Evolutionary conservation across 352 stramenopile species (phyloP).

Genomic region (Phytophthora melonis): DNA sequence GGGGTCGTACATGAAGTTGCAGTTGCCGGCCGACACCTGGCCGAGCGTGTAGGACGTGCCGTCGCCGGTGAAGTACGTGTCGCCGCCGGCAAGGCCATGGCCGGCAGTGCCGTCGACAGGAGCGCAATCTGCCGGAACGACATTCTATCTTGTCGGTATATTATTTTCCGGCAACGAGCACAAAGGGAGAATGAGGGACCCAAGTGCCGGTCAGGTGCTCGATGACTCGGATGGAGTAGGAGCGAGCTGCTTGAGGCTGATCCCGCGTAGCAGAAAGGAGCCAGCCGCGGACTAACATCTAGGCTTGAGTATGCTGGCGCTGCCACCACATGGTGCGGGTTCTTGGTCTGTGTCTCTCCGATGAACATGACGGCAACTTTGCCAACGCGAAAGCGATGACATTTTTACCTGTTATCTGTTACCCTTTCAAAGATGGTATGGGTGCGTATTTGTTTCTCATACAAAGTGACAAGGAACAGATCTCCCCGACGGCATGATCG

Average conservation of each 20-base stretch:
- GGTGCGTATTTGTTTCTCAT: neutral
- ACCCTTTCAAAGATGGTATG: neutral
- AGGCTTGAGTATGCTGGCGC: constrained; percentile 9
- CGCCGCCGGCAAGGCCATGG: constrained; percentile 20
- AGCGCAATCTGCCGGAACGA: constrained; percentile 24
- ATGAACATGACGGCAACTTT: constrained; percentile 5
- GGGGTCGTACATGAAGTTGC: constrained; percentile 69
- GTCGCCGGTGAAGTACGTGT: constrained; percentile 49
- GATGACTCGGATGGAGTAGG: constrained; percentile 11
- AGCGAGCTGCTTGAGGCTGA: constrained; percentile 19
- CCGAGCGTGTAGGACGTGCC: constrained; percentile 61
- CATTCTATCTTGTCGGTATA: constrained; percentile 24
- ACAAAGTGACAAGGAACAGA: neutral
- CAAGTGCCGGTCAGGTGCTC: neutral
- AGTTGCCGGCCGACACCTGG: constrained; percentile 41
- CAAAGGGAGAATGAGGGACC: neutral
- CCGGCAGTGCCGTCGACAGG: constrained; percentile 14
- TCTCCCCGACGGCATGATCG: constrained; percentile 12
- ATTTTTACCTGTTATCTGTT: neutral
- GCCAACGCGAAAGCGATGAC: constrained; percentile 5
- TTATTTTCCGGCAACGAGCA: neutral
- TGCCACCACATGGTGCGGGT: constrained; percentile 22
- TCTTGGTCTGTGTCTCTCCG: constrained; percentile 23
- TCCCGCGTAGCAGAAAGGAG: constrained; percentile 20
- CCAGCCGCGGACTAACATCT: constrained; percentile 4